These are phyloP conservation scores for Ophiocordyceps polyrhachis-furcata DNA, from an alignment of 2,329 filamentous ascomycete genomes.

Conservation along the genomic window DNA sequence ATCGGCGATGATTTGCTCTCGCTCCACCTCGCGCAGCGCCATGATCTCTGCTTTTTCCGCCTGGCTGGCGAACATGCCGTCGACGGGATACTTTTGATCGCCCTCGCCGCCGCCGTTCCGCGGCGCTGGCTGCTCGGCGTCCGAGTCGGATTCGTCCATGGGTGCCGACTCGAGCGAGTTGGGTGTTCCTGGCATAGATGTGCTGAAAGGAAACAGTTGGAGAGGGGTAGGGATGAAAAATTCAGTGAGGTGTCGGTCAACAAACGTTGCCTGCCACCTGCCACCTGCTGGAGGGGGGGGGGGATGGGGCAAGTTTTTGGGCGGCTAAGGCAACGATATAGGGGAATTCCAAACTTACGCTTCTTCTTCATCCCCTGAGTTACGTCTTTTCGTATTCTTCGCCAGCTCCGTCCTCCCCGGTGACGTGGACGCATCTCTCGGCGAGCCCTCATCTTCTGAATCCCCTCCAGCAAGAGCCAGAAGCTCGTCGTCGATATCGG, in stretches of 20 bases:
- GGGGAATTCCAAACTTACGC: slow-evolving; percentile 16
- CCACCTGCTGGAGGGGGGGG: too few species aligned
- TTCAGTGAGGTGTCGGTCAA: background rate
- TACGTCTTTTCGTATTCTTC: slow-evolving; percentile 28
- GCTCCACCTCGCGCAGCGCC: slow-evolving; percentile 73
- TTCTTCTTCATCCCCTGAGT: slow-evolving; percentile 45
- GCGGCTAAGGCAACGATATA: background rate
- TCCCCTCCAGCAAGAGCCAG: slow-evolving; percentile 78
- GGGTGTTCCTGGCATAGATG: slow-evolving; percentile 48
- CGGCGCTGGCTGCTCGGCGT: slow-evolving; percentile 22
- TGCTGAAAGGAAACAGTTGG: slow-evolving; percentile 26
- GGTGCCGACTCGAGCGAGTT: slow-evolving; percentile 64
- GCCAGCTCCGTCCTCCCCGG: slow-evolving; percentile 19
- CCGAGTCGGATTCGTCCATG: slow-evolving; percentile 76
- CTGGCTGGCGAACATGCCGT: slow-evolving; percentile 63
- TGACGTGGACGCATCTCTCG: slow-evolving; percentile 36
- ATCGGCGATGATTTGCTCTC: slow-evolving; percentile 78
- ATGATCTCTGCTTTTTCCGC: slow-evolving; percentile 65
- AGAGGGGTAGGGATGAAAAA: slow-evolving; percentile 2
- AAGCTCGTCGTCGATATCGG: slow-evolving; percentile 82
- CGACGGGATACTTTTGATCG: slow-evolving; percentile 57
- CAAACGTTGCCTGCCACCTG: background rate
- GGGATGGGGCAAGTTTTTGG: too few species aligned
- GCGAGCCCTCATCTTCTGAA: slow-evolving; percentile 38
- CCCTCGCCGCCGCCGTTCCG: slow-evolving; percentile 23